Evolutionary conservation across 2,329 filamentous ascomycete species (phyloP).

Genomic region (Scedosporium boydii): DNA sequence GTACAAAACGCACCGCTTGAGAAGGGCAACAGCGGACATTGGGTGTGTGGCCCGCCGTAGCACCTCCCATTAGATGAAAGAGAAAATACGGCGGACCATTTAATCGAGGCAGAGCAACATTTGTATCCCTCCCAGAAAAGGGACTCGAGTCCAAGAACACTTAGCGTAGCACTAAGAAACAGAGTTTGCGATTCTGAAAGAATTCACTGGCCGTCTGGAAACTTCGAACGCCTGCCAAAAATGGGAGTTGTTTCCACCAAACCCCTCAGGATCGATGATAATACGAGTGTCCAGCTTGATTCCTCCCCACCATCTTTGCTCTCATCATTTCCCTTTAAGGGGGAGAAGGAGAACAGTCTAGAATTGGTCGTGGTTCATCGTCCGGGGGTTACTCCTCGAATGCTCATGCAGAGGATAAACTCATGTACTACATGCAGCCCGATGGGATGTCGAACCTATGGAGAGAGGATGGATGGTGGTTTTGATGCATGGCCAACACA

Average conservation of each 20-base stretch:
- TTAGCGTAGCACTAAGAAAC: no score
- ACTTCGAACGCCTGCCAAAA: no score
- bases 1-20: no score
- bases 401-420: not conserved
- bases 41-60: not conserved
- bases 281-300: no score
- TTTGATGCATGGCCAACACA: not conserved
- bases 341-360: no score
- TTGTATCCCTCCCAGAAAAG: not conserved
- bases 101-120: not conserved
- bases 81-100: not conserved
- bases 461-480: not conserved
- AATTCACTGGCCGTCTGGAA: no score
- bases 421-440: not conserved
- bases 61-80: not conserved
- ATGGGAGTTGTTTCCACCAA: no score
- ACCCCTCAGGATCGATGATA: no score
- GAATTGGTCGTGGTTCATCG: not conserved
- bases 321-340: no score
- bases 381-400: not conserved
- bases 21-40: not conserved
- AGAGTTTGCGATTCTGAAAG: no score
- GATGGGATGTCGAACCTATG: not conserved
- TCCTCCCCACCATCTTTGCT: no score
- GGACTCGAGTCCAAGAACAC: no score